Evolutionary conservation across 495 filamentous ascomycete genomes (phyloP).

Genomic region (Penicillium parvum): DNA sequence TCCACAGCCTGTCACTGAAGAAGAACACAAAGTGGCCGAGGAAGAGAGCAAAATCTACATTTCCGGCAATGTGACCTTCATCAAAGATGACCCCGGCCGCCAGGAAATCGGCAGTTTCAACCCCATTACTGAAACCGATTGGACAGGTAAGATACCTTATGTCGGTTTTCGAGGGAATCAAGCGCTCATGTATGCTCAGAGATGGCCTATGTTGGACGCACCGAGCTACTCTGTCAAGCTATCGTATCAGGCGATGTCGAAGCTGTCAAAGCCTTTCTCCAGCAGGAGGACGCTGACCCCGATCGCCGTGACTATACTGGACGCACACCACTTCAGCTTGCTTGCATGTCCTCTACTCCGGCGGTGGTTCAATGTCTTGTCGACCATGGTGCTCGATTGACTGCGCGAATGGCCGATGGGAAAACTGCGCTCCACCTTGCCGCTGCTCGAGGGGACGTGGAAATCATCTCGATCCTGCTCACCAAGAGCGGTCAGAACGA

Average conservation of each 20-base stretch:
- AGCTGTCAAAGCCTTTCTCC: slow-evolving; percentile 63
- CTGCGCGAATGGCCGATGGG: slow-evolving; percentile 70
- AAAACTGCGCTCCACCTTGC: slow-evolving; percentile 75
- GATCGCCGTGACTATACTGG: slow-evolving; percentile 75
- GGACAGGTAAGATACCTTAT: slow-evolving; percentile 59
- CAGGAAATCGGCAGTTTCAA: slow-evolving; percentile 72
- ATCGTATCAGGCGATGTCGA: slow-evolving; percentile 67
- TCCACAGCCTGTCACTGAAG: slow-evolving; percentile 59
- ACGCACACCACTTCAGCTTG: slow-evolving; percentile 72
- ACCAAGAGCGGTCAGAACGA: slow-evolving; percentile 57
- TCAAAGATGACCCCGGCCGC: slow-evolving; percentile 74
- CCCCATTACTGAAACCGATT: slow-evolving; percentile 74
- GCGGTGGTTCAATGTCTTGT: slow-evolving; percentile 68
- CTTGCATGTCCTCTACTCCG: slow-evolving; percentile 59
- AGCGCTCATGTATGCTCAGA: slow-evolving; percentile 19
- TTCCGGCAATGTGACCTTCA: slow-evolving; percentile 63
- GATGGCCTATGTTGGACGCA: slow-evolving; percentile 71
- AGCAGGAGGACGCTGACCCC: slow-evolving; percentile 54
- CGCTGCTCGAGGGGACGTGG: slow-evolving; percentile 58
- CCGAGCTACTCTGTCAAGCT: slow-evolving; percentile 59
- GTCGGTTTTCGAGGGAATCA: too few relatives aligned
- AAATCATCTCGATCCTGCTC: slow-evolving; percentile 66
- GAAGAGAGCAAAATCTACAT: slow-evolving; percentile 70
- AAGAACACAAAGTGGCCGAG: slow-evolving; percentile 63
- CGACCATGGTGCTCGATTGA: slow-evolving; percentile 65